phyloP scores from a whole-genome alignment of 257 asterid genomes.

The Solanum verrucosum region DNA sequence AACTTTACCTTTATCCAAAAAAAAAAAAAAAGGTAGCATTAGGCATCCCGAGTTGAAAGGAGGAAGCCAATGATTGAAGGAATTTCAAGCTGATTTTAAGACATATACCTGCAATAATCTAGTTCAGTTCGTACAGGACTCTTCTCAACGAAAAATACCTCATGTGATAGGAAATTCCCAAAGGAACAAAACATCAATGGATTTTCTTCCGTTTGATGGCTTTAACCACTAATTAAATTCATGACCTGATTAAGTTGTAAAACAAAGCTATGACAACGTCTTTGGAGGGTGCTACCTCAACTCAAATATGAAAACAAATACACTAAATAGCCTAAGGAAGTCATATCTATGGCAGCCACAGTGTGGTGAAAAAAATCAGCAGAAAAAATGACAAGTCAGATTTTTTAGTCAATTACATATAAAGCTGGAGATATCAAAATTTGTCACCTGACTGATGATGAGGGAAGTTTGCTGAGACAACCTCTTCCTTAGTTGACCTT shows the following conservation, averaged over 20 bases:
- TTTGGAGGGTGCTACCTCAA: background rate
- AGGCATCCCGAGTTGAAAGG: background rate
- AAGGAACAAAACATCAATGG: background rate
- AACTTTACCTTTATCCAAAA: background rate
- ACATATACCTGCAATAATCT: background rate
- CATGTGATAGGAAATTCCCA: background rate
- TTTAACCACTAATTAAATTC: background rate
- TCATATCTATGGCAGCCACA: background rate
- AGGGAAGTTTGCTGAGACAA: conserved; percentile 58
- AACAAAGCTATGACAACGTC: background rate
- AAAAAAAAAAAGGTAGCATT: background rate
- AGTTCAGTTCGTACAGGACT: background rate
- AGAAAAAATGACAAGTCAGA: background rate
- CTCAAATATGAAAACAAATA: background rate
- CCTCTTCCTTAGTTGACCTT: conserved; percentile 56
- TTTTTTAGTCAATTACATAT: background rate
- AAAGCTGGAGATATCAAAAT: background rate
- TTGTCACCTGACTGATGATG: conserved; percentile 47
- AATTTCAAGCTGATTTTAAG: background rate
- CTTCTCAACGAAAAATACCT: background rate
- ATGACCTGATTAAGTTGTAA: background rate
- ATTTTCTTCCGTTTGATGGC: background rate
- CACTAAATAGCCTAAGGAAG: background rate
- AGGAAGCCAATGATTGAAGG: background rate
- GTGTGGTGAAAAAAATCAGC: background rate